A percentile compares a stretch with the other conserved stretches of the same genome.
These are phyloP conservation scores for Rhytidiadelphus loreus DNA, from an alignment of 225 moss, liverwort and hornwort species.

Conservation along the genomic window DNA sequence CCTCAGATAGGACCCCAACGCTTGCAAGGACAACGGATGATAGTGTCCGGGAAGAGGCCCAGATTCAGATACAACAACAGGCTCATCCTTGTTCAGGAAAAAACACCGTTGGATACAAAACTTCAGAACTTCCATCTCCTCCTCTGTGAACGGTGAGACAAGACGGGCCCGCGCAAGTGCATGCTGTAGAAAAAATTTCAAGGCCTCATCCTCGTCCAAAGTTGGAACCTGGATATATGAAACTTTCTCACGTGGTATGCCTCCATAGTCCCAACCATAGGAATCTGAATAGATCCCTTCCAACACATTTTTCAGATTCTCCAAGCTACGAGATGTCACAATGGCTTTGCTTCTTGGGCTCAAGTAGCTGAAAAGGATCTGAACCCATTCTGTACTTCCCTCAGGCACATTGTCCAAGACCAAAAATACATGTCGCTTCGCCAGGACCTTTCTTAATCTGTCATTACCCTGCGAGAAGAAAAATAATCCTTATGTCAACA, in stretches of 20 bases:
- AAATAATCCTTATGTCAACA: not conserved
- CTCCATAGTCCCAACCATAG: rapidly evolving
- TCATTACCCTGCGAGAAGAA: not conserved
- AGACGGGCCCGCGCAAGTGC: not conserved
- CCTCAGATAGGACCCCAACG: not conserved
- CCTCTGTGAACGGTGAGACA: not conserved
- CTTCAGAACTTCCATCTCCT: not conserved
- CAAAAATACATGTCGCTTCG: not conserved
- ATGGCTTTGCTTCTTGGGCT: not conserved
- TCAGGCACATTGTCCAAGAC: not conserved
- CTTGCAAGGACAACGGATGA: not conserved
- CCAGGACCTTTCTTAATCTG: not conserved
- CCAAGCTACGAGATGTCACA: not conserved
- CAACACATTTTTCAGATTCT: not conserved
- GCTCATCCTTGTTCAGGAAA: not conserved
- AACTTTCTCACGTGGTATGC: not conserved
- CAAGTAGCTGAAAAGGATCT: not conserved
- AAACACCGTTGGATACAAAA: not conserved
- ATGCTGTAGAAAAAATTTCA: not conserved
- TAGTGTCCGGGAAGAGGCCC: not conserved
- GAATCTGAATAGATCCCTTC: not conserved
- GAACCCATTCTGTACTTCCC: not conserved
- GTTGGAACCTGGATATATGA: not conserved
- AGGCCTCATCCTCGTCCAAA: not conserved
- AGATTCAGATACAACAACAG: not conserved